Conservation (phyloP, 805 yeast species). For the Yamadazyma tumulicola region DNA sequence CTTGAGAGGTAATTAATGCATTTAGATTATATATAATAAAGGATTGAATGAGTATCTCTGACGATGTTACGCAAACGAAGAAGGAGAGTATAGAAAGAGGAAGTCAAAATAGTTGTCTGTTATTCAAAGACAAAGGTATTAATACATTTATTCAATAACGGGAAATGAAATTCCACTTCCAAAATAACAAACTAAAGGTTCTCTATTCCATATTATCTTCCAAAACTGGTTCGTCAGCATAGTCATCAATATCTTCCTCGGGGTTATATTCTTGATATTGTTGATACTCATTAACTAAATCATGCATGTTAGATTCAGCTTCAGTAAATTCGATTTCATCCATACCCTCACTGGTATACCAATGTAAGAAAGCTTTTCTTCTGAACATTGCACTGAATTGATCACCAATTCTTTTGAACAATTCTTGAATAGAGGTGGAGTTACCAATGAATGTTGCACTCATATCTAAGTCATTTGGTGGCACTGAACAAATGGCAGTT, state of each 20-base stretch:
- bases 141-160: slow-evolving; percentile 1
- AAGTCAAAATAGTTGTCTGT: too few species aligned
- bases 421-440: slow-evolving; percentile 88
- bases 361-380: slow-evolving; percentile 92
- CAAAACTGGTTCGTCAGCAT: slow-evolving; percentile 61
- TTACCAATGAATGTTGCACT: slow-evolving; percentile 92
- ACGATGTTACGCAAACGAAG: neutral
- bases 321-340: slow-evolving; percentile 92
- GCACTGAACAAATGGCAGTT: slow-evolving; percentile 88
- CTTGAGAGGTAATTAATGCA: slow-evolving; percentile 51
- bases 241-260: slow-evolving; percentile 72
- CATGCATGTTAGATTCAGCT: slow-evolving; percentile 89
- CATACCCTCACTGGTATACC: slow-evolving; percentile 97
- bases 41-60: too few species aligned
- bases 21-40: slow-evolving; percentile 2
- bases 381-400: slow-evolving; percentile 91
- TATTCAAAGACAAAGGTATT: too few species aligned
- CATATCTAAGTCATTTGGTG: slow-evolving; percentile 83
- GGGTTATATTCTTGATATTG: slow-evolving; percentile 84
- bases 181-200: too few species aligned
- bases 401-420: slow-evolving; percentile 83
- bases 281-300: slow-evolving; percentile 82
- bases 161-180: too few species aligned
- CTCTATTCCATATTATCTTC: slow-evolving; percentile 46
- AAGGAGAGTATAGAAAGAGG: neutral